Evolutionary conservation across 345 rosid genomes (phyloP).

Genomic region (Nasturtium officinale): DNA sequence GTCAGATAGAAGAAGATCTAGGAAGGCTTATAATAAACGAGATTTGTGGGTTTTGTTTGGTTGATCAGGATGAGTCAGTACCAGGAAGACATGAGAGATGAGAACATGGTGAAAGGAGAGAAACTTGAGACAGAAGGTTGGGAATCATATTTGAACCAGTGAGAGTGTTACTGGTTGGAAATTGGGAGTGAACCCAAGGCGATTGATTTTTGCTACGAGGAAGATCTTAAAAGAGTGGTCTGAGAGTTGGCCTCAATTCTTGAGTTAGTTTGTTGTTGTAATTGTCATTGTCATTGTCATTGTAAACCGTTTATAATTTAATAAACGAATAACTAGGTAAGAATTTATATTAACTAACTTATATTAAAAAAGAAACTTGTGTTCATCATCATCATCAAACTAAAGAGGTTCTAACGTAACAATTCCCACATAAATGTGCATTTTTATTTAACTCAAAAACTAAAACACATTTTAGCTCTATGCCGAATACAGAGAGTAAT

Average conservation of each 20-base stretch:
- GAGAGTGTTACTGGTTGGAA: constrained; percentile 33
- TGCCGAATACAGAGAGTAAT: background rate
- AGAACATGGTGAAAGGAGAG: constrained; percentile 71
- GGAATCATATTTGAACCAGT: constrained; percentile 67
- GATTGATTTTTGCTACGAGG: constrained; percentile 20
- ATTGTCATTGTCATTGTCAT: too few relatives aligned
- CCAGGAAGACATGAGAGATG: constrained; percentile 78
- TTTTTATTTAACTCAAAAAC: too few relatives aligned
- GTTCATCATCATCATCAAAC: too few relatives aligned
- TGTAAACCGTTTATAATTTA: too few relatives aligned
- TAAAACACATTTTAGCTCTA: background rate
- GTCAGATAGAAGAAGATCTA: background rate
- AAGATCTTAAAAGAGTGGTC: constrained; percentile 8
- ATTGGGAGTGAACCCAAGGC: background rate
- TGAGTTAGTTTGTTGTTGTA: constrained; percentile 14
- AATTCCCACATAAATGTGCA: too few relatives aligned
- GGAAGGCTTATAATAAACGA: background rate
- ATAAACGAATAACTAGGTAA: too few relatives aligned
- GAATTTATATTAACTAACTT: too few relatives aligned
- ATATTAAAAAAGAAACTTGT: too few relatives aligned
- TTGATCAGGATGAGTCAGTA: constrained; percentile 80
- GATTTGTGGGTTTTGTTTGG: background rate
- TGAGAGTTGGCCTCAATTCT: constrained; percentile 26
- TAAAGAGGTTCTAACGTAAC: too few relatives aligned
- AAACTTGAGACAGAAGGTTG: constrained; percentile 71